Base-by-base conservation (phyloP, 2,329 filamentous ascomycete genomes). In the Xenosphaeropsis pyriputrescens region DNA sequence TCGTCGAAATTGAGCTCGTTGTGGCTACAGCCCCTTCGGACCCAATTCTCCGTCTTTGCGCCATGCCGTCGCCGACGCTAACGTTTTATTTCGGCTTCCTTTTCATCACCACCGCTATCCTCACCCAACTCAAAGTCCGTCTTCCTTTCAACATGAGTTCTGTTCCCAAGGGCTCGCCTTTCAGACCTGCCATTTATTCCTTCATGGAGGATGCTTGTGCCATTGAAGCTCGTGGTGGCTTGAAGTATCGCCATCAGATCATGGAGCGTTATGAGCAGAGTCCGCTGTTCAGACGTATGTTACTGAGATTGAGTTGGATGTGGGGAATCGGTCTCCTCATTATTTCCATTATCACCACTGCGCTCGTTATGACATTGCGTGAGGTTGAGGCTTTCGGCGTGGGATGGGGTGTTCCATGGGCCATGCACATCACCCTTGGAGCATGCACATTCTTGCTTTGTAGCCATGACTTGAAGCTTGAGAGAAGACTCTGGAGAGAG, bases 311-410 rank as follows among this genome's bases (percentile, higher is more conserved):
- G 32, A 48, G 36, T 29, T 51, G 46, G 48, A 42, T 40, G 36
- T 54, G 62, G 62, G 44, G 47, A 2, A 16, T 47, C 15, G 46
- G 45, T 12, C 35, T 50, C 19, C 34, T 50, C n/a, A 38, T 36
- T 13, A 43, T 47, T 29, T 45, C 47, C n/a, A 47, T 45, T 29
- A 39, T 48, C 13, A 37, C 45, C 7, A 51, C 48, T 8, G 40
- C 45, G 7, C 31, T 50, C 29, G 45, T 52, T 16, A 50, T 50
- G 46, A 39, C 39, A 5, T 35, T 51, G 34, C 38, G 37, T 2
- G 40, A 41, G 15, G 40, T 50, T 32, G 42, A 45, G 34, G 49
- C 42, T 13, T 50, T 52, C 33, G 49, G 45, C 11, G 34, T 52
- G 29, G 47, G 50, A n/a, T 53, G 47, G 49, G 48, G 49, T 6